Conservation (phyloP, 2,329 filamentous ascomycete species). For the Penicillium rolfsii region DNA sequence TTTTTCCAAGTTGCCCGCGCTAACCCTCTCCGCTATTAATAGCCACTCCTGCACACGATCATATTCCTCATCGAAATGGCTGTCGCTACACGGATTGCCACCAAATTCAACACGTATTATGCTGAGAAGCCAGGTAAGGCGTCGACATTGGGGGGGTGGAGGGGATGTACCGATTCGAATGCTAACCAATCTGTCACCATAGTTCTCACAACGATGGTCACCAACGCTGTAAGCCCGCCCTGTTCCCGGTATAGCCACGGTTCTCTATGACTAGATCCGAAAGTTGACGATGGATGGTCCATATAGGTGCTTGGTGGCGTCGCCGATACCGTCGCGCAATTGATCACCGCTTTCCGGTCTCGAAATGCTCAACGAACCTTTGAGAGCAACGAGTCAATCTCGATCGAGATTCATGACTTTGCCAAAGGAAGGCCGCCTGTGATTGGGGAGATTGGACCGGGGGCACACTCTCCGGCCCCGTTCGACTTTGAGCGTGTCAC, state of each 20-base stretch:
- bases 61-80: constrained; percentile 88
- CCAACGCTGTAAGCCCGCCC: constrained; percentile 72
- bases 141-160: constrained; percentile 30
- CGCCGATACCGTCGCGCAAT: constrained; percentile 93
- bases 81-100: constrained; percentile 76
- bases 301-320: constrained; percentile 79
- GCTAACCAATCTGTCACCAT: constrained; percentile 27
- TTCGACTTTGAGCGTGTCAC: constrained; percentile 96
- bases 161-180: constrained; percentile 1
- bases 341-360: constrained; percentile 73
- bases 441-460: constrained; percentile 67
- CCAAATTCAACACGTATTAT: constrained; percentile 94
- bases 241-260: not conserved
- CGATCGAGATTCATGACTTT: constrained; percentile 87
- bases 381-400: constrained; percentile 68
- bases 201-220: constrained; percentile 99
- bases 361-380: constrained; percentile 63
- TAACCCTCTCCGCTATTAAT: constrained; percentile 26
- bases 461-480: constrained; percentile 68
- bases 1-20: constrained; percentile 5
- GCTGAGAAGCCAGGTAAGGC: constrained; percentile 77
- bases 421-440: constrained; percentile 75
- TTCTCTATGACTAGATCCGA: not conserved
- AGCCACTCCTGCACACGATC: constrained; percentile 86
- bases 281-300: constrained; percentile 17